Conservation (phyloP, 1,139 yeast species). For the Taphrina confusa region DNA sequence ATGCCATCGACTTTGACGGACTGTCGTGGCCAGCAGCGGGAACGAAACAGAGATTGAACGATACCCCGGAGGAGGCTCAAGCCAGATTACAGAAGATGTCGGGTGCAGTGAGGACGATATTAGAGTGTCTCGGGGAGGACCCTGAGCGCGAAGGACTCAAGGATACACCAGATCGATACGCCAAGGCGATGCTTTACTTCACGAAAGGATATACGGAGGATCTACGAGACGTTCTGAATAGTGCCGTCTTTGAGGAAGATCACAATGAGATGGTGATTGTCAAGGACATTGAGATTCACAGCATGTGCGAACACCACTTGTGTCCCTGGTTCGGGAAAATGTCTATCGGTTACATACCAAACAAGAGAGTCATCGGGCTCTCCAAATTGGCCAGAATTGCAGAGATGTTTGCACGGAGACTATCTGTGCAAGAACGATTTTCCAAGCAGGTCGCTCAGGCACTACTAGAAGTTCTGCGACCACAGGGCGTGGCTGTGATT, state of each 20-base stretch:
- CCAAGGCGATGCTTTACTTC: slow-evolving; percentile 91
- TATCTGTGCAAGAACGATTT: slow-evolving; percentile 94
- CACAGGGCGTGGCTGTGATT: slow-evolving; percentile 96
- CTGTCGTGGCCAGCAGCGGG: slow-evolving; percentile 35
- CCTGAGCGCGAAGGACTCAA: slow-evolving; percentile 80
- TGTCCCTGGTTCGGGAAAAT: slow-evolving; percentile 84
- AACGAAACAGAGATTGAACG: slow-evolving; percentile 17
- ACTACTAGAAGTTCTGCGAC: slow-evolving; percentile 80
- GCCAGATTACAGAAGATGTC: slow-evolving; percentile 64
- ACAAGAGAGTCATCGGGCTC: slow-evolving; percentile 88
- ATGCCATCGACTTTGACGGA: slow-evolving; percentile 33
- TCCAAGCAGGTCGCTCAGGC: slow-evolving; percentile 98
- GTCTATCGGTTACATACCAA: slow-evolving; percentile 86
- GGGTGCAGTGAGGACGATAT: slow-evolving; percentile 76
- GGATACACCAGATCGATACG: slow-evolving; percentile 95
- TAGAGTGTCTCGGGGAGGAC: slow-evolving; percentile 89
- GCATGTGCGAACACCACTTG: slow-evolving; percentile 93
- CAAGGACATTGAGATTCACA: slow-evolving; percentile 86
- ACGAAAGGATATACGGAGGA: slow-evolving; percentile 97
- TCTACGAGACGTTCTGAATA: slow-evolving; percentile 82
- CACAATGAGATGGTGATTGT: slow-evolving; percentile 99
- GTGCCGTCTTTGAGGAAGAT: slow-evolving; percentile 96
- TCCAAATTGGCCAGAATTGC: slow-evolving; percentile 93
- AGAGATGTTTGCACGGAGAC: slow-evolving; percentile 91
- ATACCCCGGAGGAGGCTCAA: slow-evolving; percentile 2